phyloP scores from a whole-genome alignment of 2,329 filamentous ascomycete genomes.

The Aspergillus chevalieri region DNA sequence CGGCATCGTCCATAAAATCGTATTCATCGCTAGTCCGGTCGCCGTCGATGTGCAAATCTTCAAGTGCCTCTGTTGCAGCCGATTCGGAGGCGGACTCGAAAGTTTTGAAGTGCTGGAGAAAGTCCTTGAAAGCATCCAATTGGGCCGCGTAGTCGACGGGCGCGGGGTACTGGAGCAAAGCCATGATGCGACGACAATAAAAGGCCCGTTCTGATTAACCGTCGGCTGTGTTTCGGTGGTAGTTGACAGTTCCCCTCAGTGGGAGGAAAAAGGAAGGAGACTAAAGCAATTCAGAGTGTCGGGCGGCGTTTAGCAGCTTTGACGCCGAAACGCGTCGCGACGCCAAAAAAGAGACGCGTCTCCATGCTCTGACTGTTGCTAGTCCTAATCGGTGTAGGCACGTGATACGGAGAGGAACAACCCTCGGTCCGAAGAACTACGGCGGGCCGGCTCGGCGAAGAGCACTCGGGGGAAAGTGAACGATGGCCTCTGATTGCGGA shows the following conservation, averaged over 20 bases:
- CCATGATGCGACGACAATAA: slow-evolving; percentile 54
- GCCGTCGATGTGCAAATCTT: slow-evolving; percentile 78
- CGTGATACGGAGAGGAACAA: slow-evolving; percentile 28
- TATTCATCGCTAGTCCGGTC: slow-evolving; percentile 84
- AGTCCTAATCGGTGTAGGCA: slow-evolving; percentile 6
- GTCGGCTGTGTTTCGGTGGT: slow-evolving; percentile 9
- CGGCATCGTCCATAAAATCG: slow-evolving; percentile 82
- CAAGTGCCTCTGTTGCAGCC: slow-evolving; percentile 71
- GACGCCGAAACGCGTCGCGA: slow-evolving; percentile 22
- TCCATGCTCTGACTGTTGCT: slow-evolving; percentile 7
- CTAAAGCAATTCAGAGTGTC: background rate
- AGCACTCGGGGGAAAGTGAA: slow-evolving; percentile 7
- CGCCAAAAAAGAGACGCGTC: slow-evolving; percentile 23
- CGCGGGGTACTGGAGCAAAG: slow-evolving; percentile 71
- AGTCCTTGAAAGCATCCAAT: slow-evolving; percentile 73
- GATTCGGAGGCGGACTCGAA: slow-evolving; percentile 57
- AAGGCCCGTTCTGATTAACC: slow-evolving; percentile 14
- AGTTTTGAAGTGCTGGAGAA: slow-evolving; percentile 80
- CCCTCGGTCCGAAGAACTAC: slow-evolving; percentile 22
- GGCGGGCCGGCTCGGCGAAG: slow-evolving; percentile 18
- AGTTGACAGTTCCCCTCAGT: slow-evolving; percentile 5
- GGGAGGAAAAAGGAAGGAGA: slow-evolving; percentile 5
- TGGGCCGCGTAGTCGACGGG: slow-evolving; percentile 85
- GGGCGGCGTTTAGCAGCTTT: slow-evolving; percentile 2
- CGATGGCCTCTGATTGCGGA: slow-evolving; percentile 18